Evolutionary conservation across 805 yeast genomes (phyloP), one percentile per base, ranked within the genome.

Genomic region (Wickerhamomyces strasburgensis): DNA sequence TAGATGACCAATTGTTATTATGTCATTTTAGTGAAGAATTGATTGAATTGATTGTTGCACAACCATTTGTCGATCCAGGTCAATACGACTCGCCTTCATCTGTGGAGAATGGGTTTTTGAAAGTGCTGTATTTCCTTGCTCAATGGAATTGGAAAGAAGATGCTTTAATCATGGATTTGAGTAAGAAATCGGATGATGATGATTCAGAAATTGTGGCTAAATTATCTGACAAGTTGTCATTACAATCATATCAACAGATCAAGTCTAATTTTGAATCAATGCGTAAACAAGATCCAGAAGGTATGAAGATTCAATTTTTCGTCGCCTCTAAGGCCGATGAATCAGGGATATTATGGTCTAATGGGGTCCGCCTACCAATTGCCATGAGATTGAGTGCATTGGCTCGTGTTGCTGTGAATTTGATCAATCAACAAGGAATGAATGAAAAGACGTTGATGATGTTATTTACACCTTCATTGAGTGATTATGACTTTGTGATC

Each of bases 121-220:
- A 93, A 41, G 72, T 80, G 10, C 57, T 93, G 27, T 66, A 74
- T 32, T 84, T 82, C 51, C 58, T 93, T 31, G 72, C 95, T 18
- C 62, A 62, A 29, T 93, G 98, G 98, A 88, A 93, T 58, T 93
- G 98, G 98, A 82, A 76, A 50, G 94, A 84, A 44, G 87, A 82
- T 32, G 83, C 96, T 1, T 62, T 93, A 43, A 74, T 89, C 37
- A 62, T 93, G 42, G 97, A 93, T 52, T 62, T 86, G 47, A 78
- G 81, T 11, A 78, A 69, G 39, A 73, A 74, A 42, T 53, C 56
- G 8, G 61, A 58, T 14, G 58, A 61, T 37, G 67, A 61, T 17
- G 63, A 57, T 25, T 32, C 55, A 14, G 63, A 54, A 11, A 67
- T 56, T 27, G 58, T 64, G 44, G 68, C 68, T 36, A 71, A 69